Percentiles rank a stretch among this genome's conserved stretches.
These are phyloP conservation scores for Gliomastix tumulicola DNA, from an alignment of 2,329 filamentous ascomycete genomes.

Conservation along the genomic window DNA sequence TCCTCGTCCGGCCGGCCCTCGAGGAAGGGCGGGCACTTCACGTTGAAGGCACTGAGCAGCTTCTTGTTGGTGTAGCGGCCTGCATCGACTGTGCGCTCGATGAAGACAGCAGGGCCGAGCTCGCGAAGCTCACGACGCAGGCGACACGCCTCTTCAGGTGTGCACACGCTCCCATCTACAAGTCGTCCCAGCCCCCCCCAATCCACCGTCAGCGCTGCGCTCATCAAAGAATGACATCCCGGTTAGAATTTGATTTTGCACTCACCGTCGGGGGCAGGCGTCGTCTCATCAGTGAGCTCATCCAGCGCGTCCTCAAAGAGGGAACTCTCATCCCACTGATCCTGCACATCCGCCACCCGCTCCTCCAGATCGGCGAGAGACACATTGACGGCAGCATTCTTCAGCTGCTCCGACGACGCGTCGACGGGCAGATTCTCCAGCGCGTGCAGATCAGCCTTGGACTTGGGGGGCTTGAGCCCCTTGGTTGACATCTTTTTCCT, in stretches of 20 bases:
- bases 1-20: conserved; percentile 60
- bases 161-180: conserved; percentile 48
- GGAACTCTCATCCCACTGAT: conserved; percentile 58
- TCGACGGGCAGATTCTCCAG: conserved; percentile 24
- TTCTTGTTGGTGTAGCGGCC: conserved; percentile 71
- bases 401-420: conserved; percentile 25
- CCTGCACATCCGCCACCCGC: conserved; percentile 41
- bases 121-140: conserved; percentile 67
- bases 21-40: conserved; percentile 67
- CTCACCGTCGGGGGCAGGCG: conserved; percentile 18
- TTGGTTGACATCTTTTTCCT: too few species aligned
- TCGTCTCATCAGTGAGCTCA: conserved; percentile 46
- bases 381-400: conserved; percentile 24
- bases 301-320: conserved; percentile 57
- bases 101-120: conserved; percentile 73
- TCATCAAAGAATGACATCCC: too few species aligned
- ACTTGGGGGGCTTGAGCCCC: conserved; percentile 20
- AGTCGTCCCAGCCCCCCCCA: too few species aligned
- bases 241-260: too few species aligned
- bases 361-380: conserved; percentile 40
- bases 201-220: too few species aligned
- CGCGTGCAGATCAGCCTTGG: conserved; percentile 24
- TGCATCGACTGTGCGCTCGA: conserved; percentile 61
- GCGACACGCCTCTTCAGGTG: conserved; percentile 59
- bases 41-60: conserved; percentile 78